These are phyloP conservation scores for Periconia digitata DNA, from an alignment of 2,329 filamentous ascomycete genomes.

Conservation along the genomic window DNA sequence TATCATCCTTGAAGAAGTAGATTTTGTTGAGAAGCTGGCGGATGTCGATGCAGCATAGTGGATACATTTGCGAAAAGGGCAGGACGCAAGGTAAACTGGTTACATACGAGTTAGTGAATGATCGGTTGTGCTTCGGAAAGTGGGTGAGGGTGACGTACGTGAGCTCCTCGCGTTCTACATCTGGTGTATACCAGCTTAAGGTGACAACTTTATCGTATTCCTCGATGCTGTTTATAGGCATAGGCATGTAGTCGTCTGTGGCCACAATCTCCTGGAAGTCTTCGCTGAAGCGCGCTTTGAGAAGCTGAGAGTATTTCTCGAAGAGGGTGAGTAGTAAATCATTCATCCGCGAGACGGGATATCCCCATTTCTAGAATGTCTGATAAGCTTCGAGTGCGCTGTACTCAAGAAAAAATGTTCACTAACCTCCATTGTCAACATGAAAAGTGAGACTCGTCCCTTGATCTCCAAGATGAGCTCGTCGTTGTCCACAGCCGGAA, in stretches of 20 bases:
- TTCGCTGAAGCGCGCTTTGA: conserved; percentile 89
- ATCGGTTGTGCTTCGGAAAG: background rate
- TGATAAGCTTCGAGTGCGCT: conserved; percentile 8
- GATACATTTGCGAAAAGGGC: conserved; percentile 99
- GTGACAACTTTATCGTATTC: conserved; percentile 96
- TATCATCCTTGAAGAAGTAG: conserved; percentile 95
- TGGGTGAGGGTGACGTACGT: conserved; percentile 54
- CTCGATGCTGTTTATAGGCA: conserved; percentile 87
- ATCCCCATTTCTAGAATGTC: conserved; percentile 76
- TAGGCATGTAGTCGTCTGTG: conserved; percentile 99
- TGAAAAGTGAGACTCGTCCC: conserved; percentile 87
- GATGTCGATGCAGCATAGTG: conserved; percentile 96
- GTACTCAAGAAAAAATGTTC: background rate
- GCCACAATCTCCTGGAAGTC: conserved; percentile 89
- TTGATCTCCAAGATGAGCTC: conserved; percentile 94
- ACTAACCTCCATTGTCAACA: conserved; percentile 92
- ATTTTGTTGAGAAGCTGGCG: conserved; percentile 97
- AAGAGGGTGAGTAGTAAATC: conserved; percentile 86
- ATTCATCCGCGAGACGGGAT: conserved; percentile 79
- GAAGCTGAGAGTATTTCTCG: conserved; percentile 86
- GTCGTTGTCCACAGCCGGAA: conserved; percentile 80
- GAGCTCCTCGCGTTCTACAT: conserved; percentile 74
- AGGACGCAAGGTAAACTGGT: conserved; percentile 86
- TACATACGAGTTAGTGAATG: conserved; percentile 20
- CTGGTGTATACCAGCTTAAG: conserved; percentile 92